These are phyloP conservation scores for Calophaca sinica DNA, from an alignment of 306 rosid species.

Conservation along the genomic window DNA sequence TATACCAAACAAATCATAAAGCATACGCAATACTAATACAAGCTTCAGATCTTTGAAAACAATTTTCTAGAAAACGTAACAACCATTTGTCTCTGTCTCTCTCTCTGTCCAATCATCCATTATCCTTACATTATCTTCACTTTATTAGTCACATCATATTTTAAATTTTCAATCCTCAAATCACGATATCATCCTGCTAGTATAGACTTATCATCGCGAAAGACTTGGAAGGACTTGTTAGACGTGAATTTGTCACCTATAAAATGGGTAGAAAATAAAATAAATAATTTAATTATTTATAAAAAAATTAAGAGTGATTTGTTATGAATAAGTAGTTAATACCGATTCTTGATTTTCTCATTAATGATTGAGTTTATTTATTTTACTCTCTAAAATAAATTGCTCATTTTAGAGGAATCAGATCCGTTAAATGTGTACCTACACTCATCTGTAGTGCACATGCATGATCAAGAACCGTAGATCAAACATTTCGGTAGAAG, in stretches of 20 bases:
- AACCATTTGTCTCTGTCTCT: constrained; percentile 43
- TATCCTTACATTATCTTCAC: constrained; percentile 70
- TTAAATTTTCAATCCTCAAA: constrained; percentile 61
- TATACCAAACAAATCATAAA: no score
- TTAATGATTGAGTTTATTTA: no score
- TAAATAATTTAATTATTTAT: no score
- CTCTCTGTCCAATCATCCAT: constrained; percentile 60
- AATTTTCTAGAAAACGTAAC: neutral
- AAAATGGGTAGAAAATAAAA: no score
- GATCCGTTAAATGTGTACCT: neutral
- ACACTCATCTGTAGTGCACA: constrained; percentile 18
- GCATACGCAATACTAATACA: neutral
- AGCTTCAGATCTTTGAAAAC: constrained; percentile 8
- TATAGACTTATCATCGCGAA: constrained; percentile 10
- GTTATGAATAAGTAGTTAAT: no score
- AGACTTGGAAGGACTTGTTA: constrained; percentile 34
- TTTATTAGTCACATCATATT: constrained; percentile 59
- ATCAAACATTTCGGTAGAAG: no score
- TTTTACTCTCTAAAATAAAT: no score
- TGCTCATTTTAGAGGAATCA: no score
- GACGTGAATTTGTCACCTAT: no score
- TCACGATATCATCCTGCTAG: constrained; percentile 51
- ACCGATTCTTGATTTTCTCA: no score
- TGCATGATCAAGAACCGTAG: constrained; percentile 40
- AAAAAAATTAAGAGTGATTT: no score